Base-by-base conservation (phyloP, 2,329 filamentous ascomycete genomes). In the Cordyceps javanica region DNA sequence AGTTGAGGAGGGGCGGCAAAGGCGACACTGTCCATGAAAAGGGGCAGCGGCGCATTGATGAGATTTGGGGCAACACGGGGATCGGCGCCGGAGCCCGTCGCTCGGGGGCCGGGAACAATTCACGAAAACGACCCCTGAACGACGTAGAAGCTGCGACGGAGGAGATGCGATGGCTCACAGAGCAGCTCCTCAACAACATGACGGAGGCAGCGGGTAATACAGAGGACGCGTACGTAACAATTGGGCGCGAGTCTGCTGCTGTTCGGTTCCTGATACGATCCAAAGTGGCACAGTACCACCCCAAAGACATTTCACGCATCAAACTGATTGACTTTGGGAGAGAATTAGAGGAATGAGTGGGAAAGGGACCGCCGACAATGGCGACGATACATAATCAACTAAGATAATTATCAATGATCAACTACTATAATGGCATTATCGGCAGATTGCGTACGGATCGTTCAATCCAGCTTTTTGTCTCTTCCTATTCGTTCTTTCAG, bases 271-370 rank as follows among this genome's bases (percentile, higher is more conserved):
- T 88, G 23, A 82, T 87, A 34, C 73, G 85, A 57, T 84, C 83
- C 38, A 86, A 86, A 65, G 83, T 86, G 41, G 85, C 85, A 3
- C 80, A 84, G 63, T 86, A 87, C 63, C 83, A 88, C 63, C 83
- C 83, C 3, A 81, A 75, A 61, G 84, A 88, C 70, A 82, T 85
- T 14, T 80, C 75, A 42, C 78, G 73, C 66, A 69, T 88, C 53
- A 77, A 80, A 51, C 68, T 88, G 48, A 70, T 88, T 48, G 83
- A 87, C 67, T 87, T 87, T 74, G 84, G 83, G 16, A 78, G 80
- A 59, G 83, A 86, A 62, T 66, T 87, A 60, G 83, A 85, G 50
- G 78, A 78, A 64, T 83, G 16, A 72, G 45, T 21, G 2, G 25
- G 32, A 14, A 21, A 6, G 16, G n/a, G n/a, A 16, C 9, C 23